Base-by-base conservation (phyloP, 495 filamentous ascomycete species). In the Tuber microsphaerosporum region DNA sequence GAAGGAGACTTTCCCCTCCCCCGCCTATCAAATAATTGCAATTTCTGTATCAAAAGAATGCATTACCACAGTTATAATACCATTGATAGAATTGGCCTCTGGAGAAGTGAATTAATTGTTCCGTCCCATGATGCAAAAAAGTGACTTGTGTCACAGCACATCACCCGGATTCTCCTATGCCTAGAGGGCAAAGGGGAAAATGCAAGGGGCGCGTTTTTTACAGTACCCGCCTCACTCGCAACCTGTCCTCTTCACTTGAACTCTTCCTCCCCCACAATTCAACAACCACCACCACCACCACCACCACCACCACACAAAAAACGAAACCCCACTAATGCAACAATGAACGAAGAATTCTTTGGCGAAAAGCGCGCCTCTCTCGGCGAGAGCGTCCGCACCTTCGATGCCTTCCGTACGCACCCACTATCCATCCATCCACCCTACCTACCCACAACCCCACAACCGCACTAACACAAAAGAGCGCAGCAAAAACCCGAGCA, bases 321-420 rank as follows among this genome's bases (percentile, higher is more conserved):
- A 37, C 2, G 2, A 42, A 69, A n/a, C 22, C 75, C 44, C 69
- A 61, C 79, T 56, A 76, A 77, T 77, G 75, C 79, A 75, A 79
- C 75, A 72, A 80, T 83, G 75, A 76, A 83, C 74, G 82, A 81
- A 78, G 82, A 83, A 83, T 76, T 75, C 72, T 83, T 84, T 74
- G 70, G 76, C 71, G 75, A 79, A 61, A 75, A 82, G 61, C 76
- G 82, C 71, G 65, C 74, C 65, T 73, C 80, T 65, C 61, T 83
- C 42, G 56, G 76, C 22, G 77, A 78, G 73, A 79, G 77, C 73
- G 87, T 97, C 81, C 88, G 90, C 84, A 92, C 93, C 51, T 99
- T 99, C 84, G 95, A 99, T 88, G 94, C 94, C 79, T 99, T 99
- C 84, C 95, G 94, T 97, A 88, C 82, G 92, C 89, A 68, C 69